phyloP scores from a whole-genome alignment of 345 rosid genomes.

The Acer negundo region DNA sequence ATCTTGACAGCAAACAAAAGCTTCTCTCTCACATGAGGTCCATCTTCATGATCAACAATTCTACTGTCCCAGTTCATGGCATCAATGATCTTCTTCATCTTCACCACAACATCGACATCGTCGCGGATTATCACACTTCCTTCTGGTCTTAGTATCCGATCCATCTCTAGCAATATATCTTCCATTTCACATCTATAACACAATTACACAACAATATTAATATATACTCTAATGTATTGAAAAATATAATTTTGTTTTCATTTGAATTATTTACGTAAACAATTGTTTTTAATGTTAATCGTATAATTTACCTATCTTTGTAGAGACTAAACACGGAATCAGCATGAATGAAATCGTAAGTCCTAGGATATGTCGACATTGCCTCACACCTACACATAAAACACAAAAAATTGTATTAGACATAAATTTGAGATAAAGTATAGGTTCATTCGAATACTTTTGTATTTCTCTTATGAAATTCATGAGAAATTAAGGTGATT shows the following conservation, averaged over 20 bases:
- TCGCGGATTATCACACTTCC: slow-evolving; percentile 64
- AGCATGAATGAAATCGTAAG: slow-evolving; percentile 67
- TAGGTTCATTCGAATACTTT: no score
- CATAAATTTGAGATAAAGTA: no score
- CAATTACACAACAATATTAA: no score
- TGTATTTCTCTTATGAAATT: no score
- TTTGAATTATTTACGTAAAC: background rate
- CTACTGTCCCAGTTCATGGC: slow-evolving; percentile 53
- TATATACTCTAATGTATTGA: no score
- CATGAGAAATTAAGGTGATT: background rate
- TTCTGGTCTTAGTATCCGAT: slow-evolving; percentile 64
- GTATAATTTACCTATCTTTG: slow-evolving; percentile 39
- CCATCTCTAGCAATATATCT: slow-evolving; percentile 64
- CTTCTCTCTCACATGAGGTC: slow-evolving; percentile 58
- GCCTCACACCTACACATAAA: slow-evolving; percentile 61
- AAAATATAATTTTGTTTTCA: no score
- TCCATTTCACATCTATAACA: slow-evolving; percentile 51
- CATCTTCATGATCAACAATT: slow-evolving; percentile 67
- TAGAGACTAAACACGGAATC: slow-evolving; percentile 61
- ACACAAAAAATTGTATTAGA: background rate
- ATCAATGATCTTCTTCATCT: slow-evolving; percentile 50
- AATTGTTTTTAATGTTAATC: background rate
- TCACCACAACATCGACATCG: slow-evolving; percentile 55
- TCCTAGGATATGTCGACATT: slow-evolving; percentile 75
- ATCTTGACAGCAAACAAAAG: slow-evolving; percentile 59